Evolutionary conservation across 2,329 filamentous ascomycete genomes (phyloP).

Genomic region (Pseudogymnoascus sp.): DNA sequence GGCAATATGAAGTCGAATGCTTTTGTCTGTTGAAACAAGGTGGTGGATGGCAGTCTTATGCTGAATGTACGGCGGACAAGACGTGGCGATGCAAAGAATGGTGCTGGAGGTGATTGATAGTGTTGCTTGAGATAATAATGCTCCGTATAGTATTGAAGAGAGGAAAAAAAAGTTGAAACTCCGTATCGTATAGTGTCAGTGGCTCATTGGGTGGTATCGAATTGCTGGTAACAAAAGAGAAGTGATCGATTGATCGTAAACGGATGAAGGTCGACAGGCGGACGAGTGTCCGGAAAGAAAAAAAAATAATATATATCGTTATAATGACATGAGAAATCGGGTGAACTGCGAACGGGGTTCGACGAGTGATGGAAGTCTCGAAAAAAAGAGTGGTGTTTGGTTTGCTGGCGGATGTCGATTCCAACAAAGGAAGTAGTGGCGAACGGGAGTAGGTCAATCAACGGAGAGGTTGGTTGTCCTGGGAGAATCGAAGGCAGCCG

Average conservation of each 20-base stretch:
- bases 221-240: slow-evolving; percentile 45
- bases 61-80: slow-evolving; percentile 14
- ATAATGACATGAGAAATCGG: slow-evolving; percentile 28
- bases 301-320: slow-evolving; percentile 26
- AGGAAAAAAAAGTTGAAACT: slow-evolving; percentile 27
- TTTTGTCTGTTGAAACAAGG: slow-evolving; percentile 30
- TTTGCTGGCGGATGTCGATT: slow-evolving; percentile 19
- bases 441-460: slow-evolving; percentile 19
- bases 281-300: slow-evolving; percentile 26
- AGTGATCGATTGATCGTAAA: slow-evolving; percentile 35
- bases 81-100: slow-evolving; percentile 17
- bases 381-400: slow-evolving; percentile 10
- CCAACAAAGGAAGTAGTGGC: slow-evolving; percentile 23
- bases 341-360: slow-evolving; percentile 9
- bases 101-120: slow-evolving; percentile 29
- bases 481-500: slow-evolving; percentile 16
- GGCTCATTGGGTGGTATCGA: slow-evolving; percentile 35
- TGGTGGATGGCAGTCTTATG: slow-evolving; percentile 18
- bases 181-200: slow-evolving; percentile 31
- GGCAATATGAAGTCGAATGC: slow-evolving; percentile 12
- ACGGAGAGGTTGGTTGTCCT: slow-evolving; percentile 17
- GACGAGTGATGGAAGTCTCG: slow-evolving; percentile 7
- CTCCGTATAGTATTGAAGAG: slow-evolving; percentile 20
- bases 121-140: slow-evolving; percentile 18
- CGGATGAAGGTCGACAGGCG: slow-evolving; percentile 20